These are phyloP conservation scores for Leucocoprinus birnbaumii DNA, from an alignment of 768 basidiomycete species.

Conservation along the genomic window DNA sequence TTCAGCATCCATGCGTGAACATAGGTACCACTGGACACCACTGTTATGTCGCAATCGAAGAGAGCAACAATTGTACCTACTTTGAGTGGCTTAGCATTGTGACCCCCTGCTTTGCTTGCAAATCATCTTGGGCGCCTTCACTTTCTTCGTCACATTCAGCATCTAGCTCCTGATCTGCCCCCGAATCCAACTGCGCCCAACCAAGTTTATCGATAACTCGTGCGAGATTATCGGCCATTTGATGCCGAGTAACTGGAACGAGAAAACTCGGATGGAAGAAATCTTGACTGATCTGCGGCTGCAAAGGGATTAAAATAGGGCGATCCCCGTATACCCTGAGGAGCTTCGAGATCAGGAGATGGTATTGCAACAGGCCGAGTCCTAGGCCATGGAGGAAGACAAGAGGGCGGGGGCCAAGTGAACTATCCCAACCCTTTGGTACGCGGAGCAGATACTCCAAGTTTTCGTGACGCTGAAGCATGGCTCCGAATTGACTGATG, in stretches of 20 bases:
- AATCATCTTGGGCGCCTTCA: constrained; percentile 19
- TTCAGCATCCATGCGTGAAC: constrained; percentile 90
- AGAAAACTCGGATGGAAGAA: constrained; percentile 78
- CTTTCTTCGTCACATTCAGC: constrained; percentile 23
- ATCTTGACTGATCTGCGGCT: constrained; percentile 85
- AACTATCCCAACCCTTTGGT: constrained; percentile 63
- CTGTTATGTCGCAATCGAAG: constrained; percentile 1
- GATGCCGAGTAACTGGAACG: constrained; percentile 60
- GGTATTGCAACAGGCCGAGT: constrained; percentile 74
- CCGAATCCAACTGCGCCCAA: constrained; percentile 43
- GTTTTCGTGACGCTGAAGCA: constrained; percentile 48
- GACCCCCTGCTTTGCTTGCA: constrained; percentile 45
- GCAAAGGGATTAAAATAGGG: constrained; percentile 72
- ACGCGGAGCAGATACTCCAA: constrained; percentile 82
- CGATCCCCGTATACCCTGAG: constrained; percentile 55
- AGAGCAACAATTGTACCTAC: constrained; percentile 33
- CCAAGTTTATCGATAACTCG: constrained; percentile 57
- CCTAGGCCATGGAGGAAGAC: constrained; percentile 90
- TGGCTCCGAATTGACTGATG: constrained; percentile 36
- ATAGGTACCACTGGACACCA: constrained; percentile 62
- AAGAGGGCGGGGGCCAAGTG: constrained; percentile 60
- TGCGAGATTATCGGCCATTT: constrained; percentile 56
- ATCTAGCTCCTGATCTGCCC: constrained; percentile 12
- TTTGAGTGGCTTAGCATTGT: constrained; percentile 89
- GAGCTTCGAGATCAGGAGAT: constrained; percentile 56